A percentile compares a stretch with the other conserved stretches of the same genome.
phyloP scores from a whole-genome alignment of 371 early-diverging fungal species.

The Dinochytrium kinnereticum region DNA sequence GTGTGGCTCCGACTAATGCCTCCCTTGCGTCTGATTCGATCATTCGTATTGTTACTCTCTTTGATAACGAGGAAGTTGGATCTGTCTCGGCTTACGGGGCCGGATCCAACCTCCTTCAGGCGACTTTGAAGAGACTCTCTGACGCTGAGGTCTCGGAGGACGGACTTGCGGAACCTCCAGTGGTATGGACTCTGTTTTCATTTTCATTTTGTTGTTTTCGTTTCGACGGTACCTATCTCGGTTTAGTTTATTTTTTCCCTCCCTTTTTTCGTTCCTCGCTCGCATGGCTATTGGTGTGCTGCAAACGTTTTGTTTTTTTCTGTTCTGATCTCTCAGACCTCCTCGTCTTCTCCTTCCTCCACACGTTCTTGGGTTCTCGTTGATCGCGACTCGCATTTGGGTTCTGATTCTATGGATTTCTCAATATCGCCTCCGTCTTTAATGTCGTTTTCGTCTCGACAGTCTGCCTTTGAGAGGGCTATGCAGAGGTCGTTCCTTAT shows the following conservation, averaged over 20 bases:
- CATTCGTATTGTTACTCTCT: conserved; percentile 86
- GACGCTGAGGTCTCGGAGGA: conserved; percentile 26
- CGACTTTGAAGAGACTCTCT: conserved; percentile 40
- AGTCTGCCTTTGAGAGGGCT: conserved; percentile 79
- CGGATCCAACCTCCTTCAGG: conserved; percentile 81
- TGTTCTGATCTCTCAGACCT: background rate
- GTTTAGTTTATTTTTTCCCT: background rate
- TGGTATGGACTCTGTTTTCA: background rate
- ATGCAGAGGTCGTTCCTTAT: conserved; percentile 86
- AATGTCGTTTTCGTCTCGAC: conserved; percentile 9
- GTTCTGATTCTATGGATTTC: conserved; percentile 44
- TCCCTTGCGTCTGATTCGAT: conserved; percentile 70
- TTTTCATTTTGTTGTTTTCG: background rate
- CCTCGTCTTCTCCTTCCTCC: conserved; percentile 16
- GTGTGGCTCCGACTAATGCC: conserved; percentile 40
- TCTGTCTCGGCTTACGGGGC: conserved; percentile 95
- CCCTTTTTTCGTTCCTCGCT: background rate
- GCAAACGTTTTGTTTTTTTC: background rate
- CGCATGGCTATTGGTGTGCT: background rate
- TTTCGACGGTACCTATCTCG: background rate
- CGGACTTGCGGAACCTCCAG: background rate
- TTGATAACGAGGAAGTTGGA: conserved; percentile 99
- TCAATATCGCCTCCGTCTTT: conserved; percentile 14
- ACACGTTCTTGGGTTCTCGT: conserved; percentile 22
- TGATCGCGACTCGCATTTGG: conserved; percentile 29